phyloP scores from a whole-genome alignment of 2,329 filamentous ascomycete genomes.

The Aurifilum marmelostoma region DNA sequence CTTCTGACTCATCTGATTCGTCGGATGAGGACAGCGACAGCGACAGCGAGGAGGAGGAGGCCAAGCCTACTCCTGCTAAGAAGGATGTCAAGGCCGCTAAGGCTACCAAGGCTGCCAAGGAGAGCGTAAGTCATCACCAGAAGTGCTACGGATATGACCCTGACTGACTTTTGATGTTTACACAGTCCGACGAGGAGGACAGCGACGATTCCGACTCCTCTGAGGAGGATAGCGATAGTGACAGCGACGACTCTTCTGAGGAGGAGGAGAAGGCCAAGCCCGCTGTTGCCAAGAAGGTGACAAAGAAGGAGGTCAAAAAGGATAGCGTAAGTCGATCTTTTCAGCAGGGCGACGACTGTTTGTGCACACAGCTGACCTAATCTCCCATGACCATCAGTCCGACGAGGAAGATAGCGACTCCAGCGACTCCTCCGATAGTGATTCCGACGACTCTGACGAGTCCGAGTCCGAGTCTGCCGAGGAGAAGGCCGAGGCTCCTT shows the following conservation, averaged over 20 bases:
- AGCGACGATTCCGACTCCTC: constrained; percentile 39
- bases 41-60: constrained; percentile 36
- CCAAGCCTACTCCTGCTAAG: constrained; percentile 36
- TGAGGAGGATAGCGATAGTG: constrained; percentile 31
- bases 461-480: constrained; percentile 37
- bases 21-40: constrained; percentile 36
- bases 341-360: neutral
- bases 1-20: constrained; percentile 42
- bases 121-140: constrained; percentile 26
- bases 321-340: constrained; percentile 23
- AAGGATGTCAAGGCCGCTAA: constrained; percentile 35
- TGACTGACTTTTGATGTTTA: neutral
- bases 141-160: constrained; percentile 6
- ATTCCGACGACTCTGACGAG: constrained; percentile 38
- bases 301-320: constrained; percentile 32
- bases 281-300: constrained; percentile 31
- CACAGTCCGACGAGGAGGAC: constrained; percentile 12
- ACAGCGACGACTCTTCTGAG: constrained; percentile 36
- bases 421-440: constrained; percentile 27
- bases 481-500: constrained; percentile 36
- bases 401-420: constrained; percentile 34
- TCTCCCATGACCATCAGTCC: constrained; percentile 5
- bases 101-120: constrained; percentile 38
- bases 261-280: constrained; percentile 31
- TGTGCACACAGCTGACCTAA: constrained; percentile 23